phyloP scores from a whole-genome alignment of 2,329 filamentous ascomycete species.

The Apiospora kogelbergensis region DNA sequence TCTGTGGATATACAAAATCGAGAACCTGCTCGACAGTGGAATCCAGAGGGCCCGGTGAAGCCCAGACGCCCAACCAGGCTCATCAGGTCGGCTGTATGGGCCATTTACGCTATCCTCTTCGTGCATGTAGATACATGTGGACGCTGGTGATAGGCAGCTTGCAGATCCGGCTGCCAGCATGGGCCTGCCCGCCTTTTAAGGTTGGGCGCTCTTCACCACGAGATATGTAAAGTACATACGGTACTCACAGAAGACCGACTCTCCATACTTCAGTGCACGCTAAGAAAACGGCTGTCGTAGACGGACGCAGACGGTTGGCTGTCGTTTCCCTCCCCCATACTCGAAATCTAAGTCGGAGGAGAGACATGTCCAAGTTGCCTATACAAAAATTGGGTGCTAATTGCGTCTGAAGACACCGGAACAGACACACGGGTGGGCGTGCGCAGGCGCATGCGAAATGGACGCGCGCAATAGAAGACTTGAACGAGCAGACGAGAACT shows the following conservation, averaged over 20 bases:
- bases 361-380: background rate
- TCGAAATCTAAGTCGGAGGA: background rate
- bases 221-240: background rate
- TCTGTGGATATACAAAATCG: background rate
- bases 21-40: background rate
- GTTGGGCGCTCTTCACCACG: background rate
- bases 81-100: background rate
- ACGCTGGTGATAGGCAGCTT: conserved; percentile 5
- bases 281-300: background rate
- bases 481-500: background rate
- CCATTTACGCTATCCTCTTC: background rate
- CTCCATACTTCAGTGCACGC: background rate
- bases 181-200: conserved; percentile 7
- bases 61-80: background rate
- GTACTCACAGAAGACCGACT: background rate
- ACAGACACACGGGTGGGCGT: conserved; percentile 4
- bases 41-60: background rate
- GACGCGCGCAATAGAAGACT: background rate
- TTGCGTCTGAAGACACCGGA: conserved; percentile 1
- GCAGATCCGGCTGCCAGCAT: conserved; percentile 1
- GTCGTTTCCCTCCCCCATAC: background rate
- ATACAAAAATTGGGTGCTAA: background rate
- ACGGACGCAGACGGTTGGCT: background rate
- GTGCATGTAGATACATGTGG: conserved; percentile 3
- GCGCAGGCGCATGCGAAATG: background rate